These are phyloP conservation scores for Nakazawaea laoshanensis DNA, from an alignment of 805 yeast species.

Conservation along the genomic window DNA sequence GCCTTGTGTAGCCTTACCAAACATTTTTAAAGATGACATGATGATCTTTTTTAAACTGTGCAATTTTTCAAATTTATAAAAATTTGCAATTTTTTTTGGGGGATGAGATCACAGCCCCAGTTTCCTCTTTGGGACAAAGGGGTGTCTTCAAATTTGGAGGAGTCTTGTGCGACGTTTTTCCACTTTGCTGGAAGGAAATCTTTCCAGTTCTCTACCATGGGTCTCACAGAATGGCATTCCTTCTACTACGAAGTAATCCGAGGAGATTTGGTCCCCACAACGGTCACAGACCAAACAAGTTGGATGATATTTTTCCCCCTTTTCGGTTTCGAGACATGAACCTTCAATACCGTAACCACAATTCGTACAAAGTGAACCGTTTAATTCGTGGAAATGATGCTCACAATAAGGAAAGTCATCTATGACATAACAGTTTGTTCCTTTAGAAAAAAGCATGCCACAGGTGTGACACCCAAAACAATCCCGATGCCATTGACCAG, in stretches of 20 bases:
- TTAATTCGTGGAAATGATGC: constrained; percentile 64
- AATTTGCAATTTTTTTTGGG: background rate
- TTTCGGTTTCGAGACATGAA: constrained; percentile 73
- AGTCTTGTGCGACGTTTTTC: constrained; percentile 24
- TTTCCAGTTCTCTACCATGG: constrained; percentile 19
- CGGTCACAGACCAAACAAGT: constrained; percentile 61
- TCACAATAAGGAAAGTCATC: constrained; percentile 80
- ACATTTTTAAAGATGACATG: too few relatives aligned
- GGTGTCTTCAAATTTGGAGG: constrained; percentile 16
- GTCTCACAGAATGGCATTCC: constrained; percentile 44
- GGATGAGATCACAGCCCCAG: constrained; percentile 1
- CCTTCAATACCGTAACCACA: constrained; percentile 85
- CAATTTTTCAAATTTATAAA: too few relatives aligned
- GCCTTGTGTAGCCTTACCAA: too few relatives aligned
- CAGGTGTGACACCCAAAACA: constrained; percentile 79
- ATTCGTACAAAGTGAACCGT: constrained; percentile 63
- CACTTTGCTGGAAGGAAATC: constrained; percentile 13
- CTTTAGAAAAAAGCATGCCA: constrained; percentile 44
- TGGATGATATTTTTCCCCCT: constrained; percentile 64
- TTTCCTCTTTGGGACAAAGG: background rate
- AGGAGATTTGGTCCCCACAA: constrained; percentile 42
- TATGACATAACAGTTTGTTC: constrained; percentile 64
- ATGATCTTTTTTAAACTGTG: too few relatives aligned
- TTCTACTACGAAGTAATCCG: constrained; percentile 48
- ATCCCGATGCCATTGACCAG: constrained; percentile 90